Evolutionary conservation across 345 rosid species (phyloP), one percentile per base, ranked within the genome.

Genomic region (Salix koriyanagi): DNA sequence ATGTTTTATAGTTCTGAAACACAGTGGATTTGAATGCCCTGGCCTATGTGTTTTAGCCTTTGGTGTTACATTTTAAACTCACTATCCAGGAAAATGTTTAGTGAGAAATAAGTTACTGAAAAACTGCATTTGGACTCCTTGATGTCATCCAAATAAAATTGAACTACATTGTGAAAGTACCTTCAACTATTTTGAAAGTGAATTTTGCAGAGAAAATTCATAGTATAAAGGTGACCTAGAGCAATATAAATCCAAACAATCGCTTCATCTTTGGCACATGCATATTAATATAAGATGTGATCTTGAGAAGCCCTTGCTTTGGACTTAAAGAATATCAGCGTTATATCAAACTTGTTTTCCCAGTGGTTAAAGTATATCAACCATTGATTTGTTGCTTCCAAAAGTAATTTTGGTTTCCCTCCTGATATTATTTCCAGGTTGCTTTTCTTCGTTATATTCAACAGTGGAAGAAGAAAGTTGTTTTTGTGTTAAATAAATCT

Each of bases 391-490:
- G 18, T 4, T 73, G 26, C 44, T 60, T 23, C 34, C 70, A 48
- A 13, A 54, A 48, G 42, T 78, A 58, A 67, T 62, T 74, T 58
- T 28, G 14, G 36, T 83, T 74, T 70, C 25, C 21, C 61, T 79
- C 48, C n/a, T 70, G 21, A 16, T 70, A 15, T 18, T 52, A 4
- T 67, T 82, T 79, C 69, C 87, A 96, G 99, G 99, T 93, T 82
- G 76, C 78, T 46, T 96, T 96, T 86, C 99, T 96, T 81, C 94
- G 89, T 70, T 96, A 96, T 75, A 91, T 87, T 67, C 98, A 93
- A 77, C 94, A 93, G 74, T 96, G 98, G 99, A 96, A 89, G 88
- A 93, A 96, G 89, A 96, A 90, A 84, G 90, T 91, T 75, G 90
- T 96, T 62, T 93, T 96, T 81, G 88, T 96, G 77, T 86, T 96